Conservation (phyloP, 257 asterid species). For the Perilla frutescens region DNA sequence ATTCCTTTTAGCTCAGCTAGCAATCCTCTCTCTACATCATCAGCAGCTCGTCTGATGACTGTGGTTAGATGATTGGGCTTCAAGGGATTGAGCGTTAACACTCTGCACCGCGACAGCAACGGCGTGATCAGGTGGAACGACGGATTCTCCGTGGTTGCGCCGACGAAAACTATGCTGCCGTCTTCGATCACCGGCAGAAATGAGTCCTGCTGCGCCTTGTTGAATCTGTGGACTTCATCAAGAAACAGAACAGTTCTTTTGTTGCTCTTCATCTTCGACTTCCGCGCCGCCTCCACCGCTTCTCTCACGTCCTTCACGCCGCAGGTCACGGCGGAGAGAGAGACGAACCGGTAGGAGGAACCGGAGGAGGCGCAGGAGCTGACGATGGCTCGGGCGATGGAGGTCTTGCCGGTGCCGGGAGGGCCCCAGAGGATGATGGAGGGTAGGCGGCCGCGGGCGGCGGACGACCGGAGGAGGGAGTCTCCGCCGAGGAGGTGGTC, state of each 20-base stretch:
- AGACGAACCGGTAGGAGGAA: slow-evolving; percentile 51
- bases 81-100: slow-evolving; percentile 63
- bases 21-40: slow-evolving; percentile 51
- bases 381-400: slow-evolving; percentile 79
- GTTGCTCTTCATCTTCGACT: slow-evolving; percentile 33
- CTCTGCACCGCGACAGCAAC: slow-evolving; percentile 76
- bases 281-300: slow-evolving; percentile 71
- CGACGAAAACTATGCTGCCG: slow-evolving; percentile 79
- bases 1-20: slow-evolving; percentile 18
- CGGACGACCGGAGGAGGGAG: slow-evolving; percentile 66
- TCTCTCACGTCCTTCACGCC: slow-evolving; percentile 91
- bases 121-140: slow-evolving; percentile 89
- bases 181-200: slow-evolving; percentile 89
- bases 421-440: slow-evolving; percentile 89
- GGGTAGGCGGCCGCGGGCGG: slow-evolving; percentile 62
- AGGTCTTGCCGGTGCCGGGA: slow-evolving; percentile 89
- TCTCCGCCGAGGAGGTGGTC: slow-evolving; percentile 63
- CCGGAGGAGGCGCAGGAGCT: slow-evolving; percentile 35
- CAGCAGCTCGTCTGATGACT: slow-evolving; percentile 54
- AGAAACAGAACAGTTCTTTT: slow-evolving; percentile 69
- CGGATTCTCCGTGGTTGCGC: slow-evolving; percentile 95
- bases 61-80: slow-evolving; percentile 52
- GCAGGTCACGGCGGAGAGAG: slow-evolving; percentile 77
- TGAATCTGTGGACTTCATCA: slow-evolving; percentile 93
- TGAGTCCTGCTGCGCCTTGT: slow-evolving; percentile 88